Base-by-base conservation (phyloP, 1,139 yeast genomes). In the Candida smagusa region DNA sequence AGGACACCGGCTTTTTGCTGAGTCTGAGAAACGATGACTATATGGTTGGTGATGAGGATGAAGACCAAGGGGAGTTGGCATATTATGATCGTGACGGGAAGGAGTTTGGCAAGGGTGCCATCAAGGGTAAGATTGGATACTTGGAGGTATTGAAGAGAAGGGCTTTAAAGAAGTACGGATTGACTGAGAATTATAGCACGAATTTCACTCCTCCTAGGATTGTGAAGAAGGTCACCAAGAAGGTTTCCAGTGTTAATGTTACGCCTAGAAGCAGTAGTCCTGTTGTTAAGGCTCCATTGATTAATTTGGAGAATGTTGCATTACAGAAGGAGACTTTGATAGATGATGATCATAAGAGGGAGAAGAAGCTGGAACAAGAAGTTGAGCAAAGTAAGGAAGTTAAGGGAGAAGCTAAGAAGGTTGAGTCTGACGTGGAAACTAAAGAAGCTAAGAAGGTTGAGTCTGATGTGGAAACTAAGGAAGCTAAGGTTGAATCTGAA, bases 141-240 rank as follows among this genome's bases (percentile, higher is more conserved):
- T 67, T 78, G 42, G 79, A 76, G 35, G 75, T 76, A 4, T 63
- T 76, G 52, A 77, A 73, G 54, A 65, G 63, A 45, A 65, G 80
- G 52, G 67, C 79, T 3, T 63, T 74, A 52, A 72, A 61, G 46
- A 65, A 58, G 39, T 62, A 62, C 41, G 76, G 76, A 2, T 58
- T 71, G 36, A 51, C 59, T 9, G 71, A 64, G 31, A 57, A 54
- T 32, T 71, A 64, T 47, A 54, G 57, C 34, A 71, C 81, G 2
- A 56, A 70, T 2, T 67, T 65, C 46, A 61, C 68, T 5, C 74
- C 74, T 7, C 67, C 63, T 37, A 57, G 59, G 38, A 41, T 50
- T 7, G 44, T 48, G 6, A 52, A 42, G 43, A 38, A 36, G 31
- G 27, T 33, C 1, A 32, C 37, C 4, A 27, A 39, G 2, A 40